Conservation (phyloP, 176 grass and related monocot genomes). For the Carex pumila region DNA sequence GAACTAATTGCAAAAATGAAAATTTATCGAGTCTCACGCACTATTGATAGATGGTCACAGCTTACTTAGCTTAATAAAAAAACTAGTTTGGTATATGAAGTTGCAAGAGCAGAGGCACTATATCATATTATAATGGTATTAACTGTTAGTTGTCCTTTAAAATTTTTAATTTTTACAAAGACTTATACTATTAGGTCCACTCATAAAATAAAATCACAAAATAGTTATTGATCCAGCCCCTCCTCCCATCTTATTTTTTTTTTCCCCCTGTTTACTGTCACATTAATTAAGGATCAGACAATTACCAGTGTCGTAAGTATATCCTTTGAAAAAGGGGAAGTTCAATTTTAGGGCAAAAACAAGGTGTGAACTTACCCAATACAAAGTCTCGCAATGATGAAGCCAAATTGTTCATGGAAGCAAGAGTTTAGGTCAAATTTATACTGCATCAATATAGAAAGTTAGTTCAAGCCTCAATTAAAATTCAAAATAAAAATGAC, state of each 20-base stretch:
- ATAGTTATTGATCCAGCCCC: too few species aligned
- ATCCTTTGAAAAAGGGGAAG: background rate
- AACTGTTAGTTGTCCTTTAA: background rate
- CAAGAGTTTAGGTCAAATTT: slow-evolving; percentile 65
- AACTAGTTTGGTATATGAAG: background rate
- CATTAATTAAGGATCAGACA: background rate
- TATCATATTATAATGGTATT: background rate
- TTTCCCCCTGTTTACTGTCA: background rate
- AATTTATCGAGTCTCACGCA: background rate
- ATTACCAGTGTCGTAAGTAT: background rate
- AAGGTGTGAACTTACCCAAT: slow-evolving; percentile 40
- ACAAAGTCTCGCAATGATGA: slow-evolving; percentile 56
- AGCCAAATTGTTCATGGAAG: slow-evolving; percentile 45
- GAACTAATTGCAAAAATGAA: background rate
- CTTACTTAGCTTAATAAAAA: background rate
- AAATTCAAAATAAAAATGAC: slow-evolving; percentile 1
- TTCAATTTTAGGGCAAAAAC: background rate
- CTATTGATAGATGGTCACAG: too few species aligned
- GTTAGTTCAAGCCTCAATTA: background rate
- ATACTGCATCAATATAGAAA: slow-evolving; percentile 39
- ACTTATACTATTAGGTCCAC: too few species aligned
- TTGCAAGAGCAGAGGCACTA: background rate
- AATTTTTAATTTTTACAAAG: too few species aligned
- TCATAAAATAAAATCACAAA: too few species aligned
- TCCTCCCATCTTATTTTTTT: too few species aligned